Evolutionary conservation across 2,329 filamentous ascomycete genomes (phyloP).

Genomic region (Cladosporium velox): DNA sequence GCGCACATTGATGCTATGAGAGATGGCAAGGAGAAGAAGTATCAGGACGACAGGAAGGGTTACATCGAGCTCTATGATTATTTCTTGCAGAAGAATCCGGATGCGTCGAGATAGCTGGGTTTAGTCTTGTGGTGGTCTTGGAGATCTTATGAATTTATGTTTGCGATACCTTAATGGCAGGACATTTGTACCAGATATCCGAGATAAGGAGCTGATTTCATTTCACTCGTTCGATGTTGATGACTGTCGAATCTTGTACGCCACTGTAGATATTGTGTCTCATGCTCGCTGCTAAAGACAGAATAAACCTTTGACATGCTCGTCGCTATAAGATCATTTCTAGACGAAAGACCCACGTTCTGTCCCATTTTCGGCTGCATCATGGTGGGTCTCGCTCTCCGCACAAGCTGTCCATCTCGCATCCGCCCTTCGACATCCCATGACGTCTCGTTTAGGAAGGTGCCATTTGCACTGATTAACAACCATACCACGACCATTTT

Average conservation of each 20-base stretch:
- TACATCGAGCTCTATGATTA: constrained; percentile 32
- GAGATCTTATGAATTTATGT: neutral
- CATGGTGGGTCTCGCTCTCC: constrained; percentile 11
- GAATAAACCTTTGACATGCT: neutral
- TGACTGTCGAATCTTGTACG: neutral
- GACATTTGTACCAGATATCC: neutral
- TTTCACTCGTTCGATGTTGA: neutral
- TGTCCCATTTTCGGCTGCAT: neutral
- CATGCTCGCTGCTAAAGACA: neutral
- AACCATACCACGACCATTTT: constrained; percentile 10
- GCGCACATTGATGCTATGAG: constrained; percentile 31
- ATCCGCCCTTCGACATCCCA: neutral
- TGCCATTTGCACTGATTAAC: constrained; percentile 7
- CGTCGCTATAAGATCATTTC: neutral
- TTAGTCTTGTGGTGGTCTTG: neutral
- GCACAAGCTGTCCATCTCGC: neutral
- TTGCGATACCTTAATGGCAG: neutral
- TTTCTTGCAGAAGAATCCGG: constrained; percentile 2
- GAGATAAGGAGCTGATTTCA: neutral
- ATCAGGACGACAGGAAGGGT: constrained; percentile 40
- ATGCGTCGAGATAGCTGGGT: neutral
- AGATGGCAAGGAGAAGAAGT: constrained; percentile 28
- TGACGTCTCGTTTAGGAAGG: constrained; percentile 22
- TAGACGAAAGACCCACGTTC: neutral
- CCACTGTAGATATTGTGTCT: neutral